Conservation (phyloP, 257 asterid species). For the Sherardia arvensis region DNA sequence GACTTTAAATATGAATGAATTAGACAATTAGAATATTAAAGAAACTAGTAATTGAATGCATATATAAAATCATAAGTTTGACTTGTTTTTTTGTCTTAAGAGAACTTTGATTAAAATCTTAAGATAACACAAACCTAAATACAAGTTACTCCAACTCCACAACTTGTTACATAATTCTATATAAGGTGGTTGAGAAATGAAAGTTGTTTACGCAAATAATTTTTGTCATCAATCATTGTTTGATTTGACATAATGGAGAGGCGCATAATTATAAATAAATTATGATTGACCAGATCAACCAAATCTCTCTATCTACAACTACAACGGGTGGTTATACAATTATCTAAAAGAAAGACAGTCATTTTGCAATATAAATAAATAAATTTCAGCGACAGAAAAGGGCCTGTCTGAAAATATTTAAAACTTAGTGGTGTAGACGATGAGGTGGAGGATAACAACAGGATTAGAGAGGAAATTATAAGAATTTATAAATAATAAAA, state of each 20-base stretch:
- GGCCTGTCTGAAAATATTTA: not conserved
- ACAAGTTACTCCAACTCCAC: not conserved
- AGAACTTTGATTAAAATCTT: not conserved
- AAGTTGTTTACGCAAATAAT: not conserved
- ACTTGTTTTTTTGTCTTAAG: too few species aligned
- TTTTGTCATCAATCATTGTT: not conserved
- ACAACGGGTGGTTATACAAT: not conserved
- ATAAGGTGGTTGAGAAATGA: not conserved
- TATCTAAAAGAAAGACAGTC: not conserved
- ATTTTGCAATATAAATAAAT: not conserved
- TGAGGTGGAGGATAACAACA: constrained; percentile 10
- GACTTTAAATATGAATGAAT: not conserved
- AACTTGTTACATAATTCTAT: not conserved
- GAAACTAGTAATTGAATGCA: too few species aligned
- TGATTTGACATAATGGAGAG: not conserved
- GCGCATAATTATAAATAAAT: not conserved
- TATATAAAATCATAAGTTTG: too few species aligned
- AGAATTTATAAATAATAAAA: too few species aligned
- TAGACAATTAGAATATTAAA: too few species aligned
- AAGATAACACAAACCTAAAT: not conserved
- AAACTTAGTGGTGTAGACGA: not conserved
- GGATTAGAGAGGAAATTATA: not conserved
- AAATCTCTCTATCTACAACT: not conserved
- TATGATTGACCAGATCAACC: not conserved
- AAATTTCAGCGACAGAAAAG: not conserved